These are phyloP conservation scores for Xylariales sp. DNA, from an alignment of 2,329 filamentous ascomycete genomes.

Conservation along the genomic window DNA sequence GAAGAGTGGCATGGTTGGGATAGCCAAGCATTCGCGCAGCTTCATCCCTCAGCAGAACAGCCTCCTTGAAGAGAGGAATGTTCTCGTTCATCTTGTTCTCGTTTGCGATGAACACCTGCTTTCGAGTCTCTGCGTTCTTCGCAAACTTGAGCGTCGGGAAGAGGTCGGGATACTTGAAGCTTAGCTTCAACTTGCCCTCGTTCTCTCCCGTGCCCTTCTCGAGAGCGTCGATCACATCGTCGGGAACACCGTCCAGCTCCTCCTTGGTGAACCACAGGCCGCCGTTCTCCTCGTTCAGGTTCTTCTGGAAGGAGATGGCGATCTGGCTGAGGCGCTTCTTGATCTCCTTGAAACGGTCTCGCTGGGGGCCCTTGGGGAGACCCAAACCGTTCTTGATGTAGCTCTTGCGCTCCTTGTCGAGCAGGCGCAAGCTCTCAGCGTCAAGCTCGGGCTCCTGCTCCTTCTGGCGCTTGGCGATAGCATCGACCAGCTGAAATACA, in stretches of 20 bases:
- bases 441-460: conserved; percentile 52
- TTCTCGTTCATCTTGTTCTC: conserved; percentile 79
- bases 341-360: conserved; percentile 82
- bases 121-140: conserved; percentile 62
- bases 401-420: conserved; percentile 73
- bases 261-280: conserved; percentile 72
- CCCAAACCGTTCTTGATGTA: conserved; percentile 75
- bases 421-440: conserved; percentile 63
- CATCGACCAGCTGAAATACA: conserved; percentile 64
- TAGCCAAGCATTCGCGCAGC: conserved; percentile 74
- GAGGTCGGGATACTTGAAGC: conserved; percentile 80
- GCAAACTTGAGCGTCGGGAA: conserved; percentile 78
- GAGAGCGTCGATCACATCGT: conserved; percentile 61
- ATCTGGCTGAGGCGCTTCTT: conserved; percentile 75
- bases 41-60: conserved; percentile 71
- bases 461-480: conserved; percentile 52
- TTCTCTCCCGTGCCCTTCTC: conserved; percentile 70
- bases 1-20: conserved; percentile 69
- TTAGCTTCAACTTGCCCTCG: conserved; percentile 69
- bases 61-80: conserved; percentile 68
- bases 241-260: conserved; percentile 71
- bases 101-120: conserved; percentile 67
- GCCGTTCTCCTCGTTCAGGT: conserved; percentile 78
- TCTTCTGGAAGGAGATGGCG: conserved; percentile 72
- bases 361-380: conserved; percentile 62